Conservation (phyloP, 2,329 filamentous ascomycete species). For the Cercospora berteroae region DNA sequence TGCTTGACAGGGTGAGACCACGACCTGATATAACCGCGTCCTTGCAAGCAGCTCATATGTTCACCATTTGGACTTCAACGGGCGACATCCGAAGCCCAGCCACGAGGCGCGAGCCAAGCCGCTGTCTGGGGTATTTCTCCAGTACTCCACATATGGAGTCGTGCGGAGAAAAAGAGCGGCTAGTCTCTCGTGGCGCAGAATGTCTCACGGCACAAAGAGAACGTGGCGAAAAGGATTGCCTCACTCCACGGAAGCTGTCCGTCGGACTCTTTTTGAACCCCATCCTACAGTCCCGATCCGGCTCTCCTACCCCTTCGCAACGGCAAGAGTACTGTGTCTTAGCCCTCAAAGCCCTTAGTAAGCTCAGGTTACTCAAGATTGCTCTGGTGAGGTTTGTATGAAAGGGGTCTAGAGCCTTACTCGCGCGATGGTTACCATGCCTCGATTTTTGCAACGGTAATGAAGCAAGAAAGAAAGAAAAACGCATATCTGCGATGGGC, state of each 20-base stretch:
- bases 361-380: not conserved
- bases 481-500: not conserved
- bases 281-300: not conserved
- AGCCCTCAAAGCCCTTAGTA: not conserved
- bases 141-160: not conserved
- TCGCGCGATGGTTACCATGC: not conserved
- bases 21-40: not conserved
- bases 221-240: not conserved
- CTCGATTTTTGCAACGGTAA: not conserved
- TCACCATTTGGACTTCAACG: not conserved
- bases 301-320: not conserved
- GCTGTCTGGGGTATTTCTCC: not conserved
- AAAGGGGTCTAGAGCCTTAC: not conserved
- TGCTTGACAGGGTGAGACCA: not conserved
- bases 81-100: not conserved
- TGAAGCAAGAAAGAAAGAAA: not conserved
- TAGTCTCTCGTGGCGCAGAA: not conserved
- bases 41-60: not conserved
- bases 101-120: not conserved
- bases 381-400: not conserved
- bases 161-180: not conserved
- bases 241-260: not conserved
- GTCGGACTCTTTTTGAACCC: not conserved
- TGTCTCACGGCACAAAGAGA: not conserved
- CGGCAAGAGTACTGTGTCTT: not conserved